Evolutionary conservation across 306 rosid species (phyloP).

Genomic region (Citrullus amarus): DNA sequence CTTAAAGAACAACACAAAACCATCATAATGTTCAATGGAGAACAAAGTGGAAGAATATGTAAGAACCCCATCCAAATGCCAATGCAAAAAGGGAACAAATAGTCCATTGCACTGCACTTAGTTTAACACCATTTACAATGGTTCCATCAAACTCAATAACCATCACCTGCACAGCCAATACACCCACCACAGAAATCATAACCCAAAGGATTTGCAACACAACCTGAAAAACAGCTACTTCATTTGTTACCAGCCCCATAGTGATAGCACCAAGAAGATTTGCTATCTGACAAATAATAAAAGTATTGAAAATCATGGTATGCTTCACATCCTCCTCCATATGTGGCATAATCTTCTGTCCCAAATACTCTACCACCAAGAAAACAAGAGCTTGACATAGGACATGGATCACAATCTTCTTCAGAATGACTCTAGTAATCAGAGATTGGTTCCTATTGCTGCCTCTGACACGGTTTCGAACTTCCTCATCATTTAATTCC

Average conservation of each 20-base stretch:
- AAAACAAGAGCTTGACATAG: conserved; percentile 27
- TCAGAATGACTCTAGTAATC: conserved; percentile 20
- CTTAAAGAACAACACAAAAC: background rate
- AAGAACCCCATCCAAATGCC: conserved; percentile 7
- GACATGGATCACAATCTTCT: conserved; percentile 33
- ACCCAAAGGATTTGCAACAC: conserved; percentile 23
- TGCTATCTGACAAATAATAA: conserved; percentile 40
- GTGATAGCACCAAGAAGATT: conserved; percentile 23
- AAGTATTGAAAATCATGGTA: conserved; percentile 48
- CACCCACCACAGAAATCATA: conserved; percentile 19
- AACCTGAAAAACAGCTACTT: conserved; percentile 10
- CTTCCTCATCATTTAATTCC: conserved; percentile 21
- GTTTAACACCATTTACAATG: conserved; percentile 12
- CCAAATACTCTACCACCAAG: conserved; percentile 23
- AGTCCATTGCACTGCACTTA: conserved; percentile 38
- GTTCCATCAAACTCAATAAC: conserved; percentile 25
- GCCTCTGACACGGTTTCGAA: background rate
- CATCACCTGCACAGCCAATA: conserved; percentile 30
- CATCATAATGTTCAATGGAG: background rate
- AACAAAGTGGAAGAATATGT: background rate
- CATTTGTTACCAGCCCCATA: conserved; percentile 21
- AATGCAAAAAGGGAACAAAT: conserved; percentile 32
- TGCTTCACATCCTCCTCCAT: conserved; percentile 14
- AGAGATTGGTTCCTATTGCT: background rate
- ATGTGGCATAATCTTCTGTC: conserved; percentile 7